phyloP scores from a whole-genome alignment of 805 yeast species.

The Myxozyma monticola region DNA sequence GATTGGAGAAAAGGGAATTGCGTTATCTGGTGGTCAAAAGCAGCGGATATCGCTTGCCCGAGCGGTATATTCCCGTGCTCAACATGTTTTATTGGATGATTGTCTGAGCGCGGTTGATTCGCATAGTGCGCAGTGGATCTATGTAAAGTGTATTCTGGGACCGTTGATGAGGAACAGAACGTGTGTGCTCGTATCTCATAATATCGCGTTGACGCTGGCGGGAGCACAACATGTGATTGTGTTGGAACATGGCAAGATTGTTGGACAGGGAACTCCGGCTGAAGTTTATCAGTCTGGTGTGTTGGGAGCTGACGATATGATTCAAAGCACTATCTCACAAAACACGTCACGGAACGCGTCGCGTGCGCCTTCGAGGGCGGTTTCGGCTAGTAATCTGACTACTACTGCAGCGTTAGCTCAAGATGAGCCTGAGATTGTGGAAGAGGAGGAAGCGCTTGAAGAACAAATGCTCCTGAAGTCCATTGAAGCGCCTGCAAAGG shows the following conservation, averaged over 20 bases:
- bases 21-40: constrained; percentile 95
- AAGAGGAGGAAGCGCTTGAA: constrained; percentile 51
- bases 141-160: constrained; percentile 88
- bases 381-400: not conserved
- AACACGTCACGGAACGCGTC: constrained; percentile 9
- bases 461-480: constrained; percentile 17
- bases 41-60: constrained; percentile 94
- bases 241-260: constrained; percentile 80
- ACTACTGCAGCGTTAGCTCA: too few species aligned
- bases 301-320: not conserved
- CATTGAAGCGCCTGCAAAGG: not conserved
- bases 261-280: constrained; percentile 67
- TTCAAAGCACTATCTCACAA: not conserved
- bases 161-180: constrained; percentile 83
- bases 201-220: constrained; percentile 80
- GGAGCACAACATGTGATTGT: constrained; percentile 77
- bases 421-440: not conserved
- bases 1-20: constrained; percentile 96
- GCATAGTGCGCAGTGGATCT: constrained; percentile 90
- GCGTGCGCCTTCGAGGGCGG: constrained; percentile 1
- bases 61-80: constrained; percentile 83
- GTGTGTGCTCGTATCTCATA: constrained; percentile 87
- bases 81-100: constrained; percentile 82
- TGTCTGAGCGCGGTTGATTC: constrained; percentile 96
- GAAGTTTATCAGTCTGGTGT: not conserved